Conservation (phyloP, 371 early-diverging fungal species). For the Catenaria anguillulae region DNA sequence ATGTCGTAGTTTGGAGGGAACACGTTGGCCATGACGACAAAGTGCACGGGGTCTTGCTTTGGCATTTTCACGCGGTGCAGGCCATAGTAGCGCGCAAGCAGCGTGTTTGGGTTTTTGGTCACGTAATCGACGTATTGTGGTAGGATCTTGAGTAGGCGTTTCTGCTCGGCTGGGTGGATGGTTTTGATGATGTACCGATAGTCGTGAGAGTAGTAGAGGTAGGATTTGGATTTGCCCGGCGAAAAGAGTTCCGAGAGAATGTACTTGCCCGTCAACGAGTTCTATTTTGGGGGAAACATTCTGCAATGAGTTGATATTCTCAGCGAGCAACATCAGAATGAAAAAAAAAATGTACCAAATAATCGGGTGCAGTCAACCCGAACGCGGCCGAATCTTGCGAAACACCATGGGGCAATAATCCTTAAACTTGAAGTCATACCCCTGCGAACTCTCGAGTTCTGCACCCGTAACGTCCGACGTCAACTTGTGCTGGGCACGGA, state of each 20-base stretch:
- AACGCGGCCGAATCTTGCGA: constrained; percentile 73
- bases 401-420: constrained; percentile 98
- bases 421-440: constrained; percentile 95
- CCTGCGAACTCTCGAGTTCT: constrained; percentile 81
- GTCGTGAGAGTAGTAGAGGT: constrained; percentile 93
- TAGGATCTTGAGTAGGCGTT: constrained; percentile 71
- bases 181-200: constrained; percentile 97
- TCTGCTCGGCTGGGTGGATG: constrained; percentile 84
- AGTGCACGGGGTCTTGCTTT: constrained; percentile 67
- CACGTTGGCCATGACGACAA: constrained; percentile 96
- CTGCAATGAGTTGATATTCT: too few species aligned
- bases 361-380: constrained; percentile 82
- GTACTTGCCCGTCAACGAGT: constrained; percentile 84
- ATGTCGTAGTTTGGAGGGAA: constrained; percentile 92
- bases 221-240: constrained; percentile 87
- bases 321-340: too few species aligned
- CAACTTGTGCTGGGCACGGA: constrained; percentile 71
- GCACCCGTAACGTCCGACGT: constrained; percentile 86
- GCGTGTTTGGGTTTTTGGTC: constrained; percentile 76
- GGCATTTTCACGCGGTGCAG: constrained; percentile 90
- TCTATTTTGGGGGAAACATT: too few species aligned
- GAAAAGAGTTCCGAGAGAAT: constrained; percentile 88
- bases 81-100: constrained; percentile 84
- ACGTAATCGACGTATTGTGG: constrained; percentile 76
- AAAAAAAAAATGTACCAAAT: constrained; percentile 74